Evolutionary conservation across 495 filamentous ascomycete genomes (phyloP), one percentile per base, ranked within the genome.

Genomic region (Parathielavia appendiculata): DNA sequence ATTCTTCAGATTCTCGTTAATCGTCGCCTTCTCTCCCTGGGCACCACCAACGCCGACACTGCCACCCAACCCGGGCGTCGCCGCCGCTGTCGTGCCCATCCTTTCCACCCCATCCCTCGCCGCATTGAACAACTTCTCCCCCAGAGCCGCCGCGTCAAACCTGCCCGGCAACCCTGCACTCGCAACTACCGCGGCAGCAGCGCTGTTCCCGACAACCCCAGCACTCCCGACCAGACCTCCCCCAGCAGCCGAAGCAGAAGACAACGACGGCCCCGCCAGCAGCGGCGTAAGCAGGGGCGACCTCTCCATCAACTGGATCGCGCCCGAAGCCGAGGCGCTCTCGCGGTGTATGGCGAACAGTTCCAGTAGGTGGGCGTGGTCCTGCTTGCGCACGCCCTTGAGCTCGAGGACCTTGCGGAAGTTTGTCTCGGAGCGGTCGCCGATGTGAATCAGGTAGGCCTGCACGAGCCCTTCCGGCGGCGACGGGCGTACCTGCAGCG

Each of bases 341-440:
- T 83, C 81, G 54, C 80, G 83, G 73, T 95, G 90, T 46, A 93
- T 84, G 56, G 86, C 80, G 75, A 97, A 97, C 4, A 98, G 77
- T 67, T 98, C 93, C 38, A 95, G 75, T 6, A 98, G 85, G 56
- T 86, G 81, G 11, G 83, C 73, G 64, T 97, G 92, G 59, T 97
- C 92, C 60, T 81, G 79, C 59, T 87, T 88, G 63, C 88, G 81
- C 59, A 96, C 86, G 56, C 89, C 90, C 66, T 96, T 95, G 60
- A 96, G 80, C 48, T 98, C 93, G 39, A 98, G 86, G 58, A 98
- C 88, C 73, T 96, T 96, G 61, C 87, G 84, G 83, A 98, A 98
- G 76, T 98, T 98, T 59, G 86, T 82, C 69, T 97, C 89, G 70
- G 86, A 91, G 49, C 83, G 82, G 75, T 96, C 91, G 64, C 85